Evolutionary conservation across 768 basidiomycete genomes (phyloP), one percentile per base, ranked within the genome.

Genomic region (Termitomyces sp.): DNA sequence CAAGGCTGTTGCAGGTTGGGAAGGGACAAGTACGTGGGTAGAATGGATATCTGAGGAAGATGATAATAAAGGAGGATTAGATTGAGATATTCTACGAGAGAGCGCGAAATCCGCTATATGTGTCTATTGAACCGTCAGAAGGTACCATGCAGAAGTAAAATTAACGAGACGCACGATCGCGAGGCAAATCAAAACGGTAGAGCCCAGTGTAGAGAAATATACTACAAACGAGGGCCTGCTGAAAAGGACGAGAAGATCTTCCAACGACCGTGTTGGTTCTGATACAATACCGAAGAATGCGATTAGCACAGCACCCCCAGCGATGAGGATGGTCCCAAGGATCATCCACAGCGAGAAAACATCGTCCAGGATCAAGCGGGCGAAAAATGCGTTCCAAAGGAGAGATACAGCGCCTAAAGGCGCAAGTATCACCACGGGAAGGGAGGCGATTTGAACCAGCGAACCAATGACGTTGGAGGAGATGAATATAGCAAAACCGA

Each of bases 361-460:
- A 66, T 97, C 93, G 11, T 90, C 91, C 12, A 96, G 80, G 40
- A 96, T 79, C 40, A 95, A 64, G 30, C 85, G 80, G 16, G 94
- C 93, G 66, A 96, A 94, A 64, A 96, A 82, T 4, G 94, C 94
- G 68, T 98, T 98, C 90, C 90, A 96, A 28, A 98, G 81, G 28
- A 98, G 81, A 2, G 90, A 93, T 30, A 95, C 89, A 0, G 94
- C 94, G 11, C 94, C 94, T 4, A 98, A 79, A 0, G 94, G 94
- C 0, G 94, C 94, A 51, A 98, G 87, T 55, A 98, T 91, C 58
- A 96, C 94, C 61, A 98, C 91, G 3, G 94, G 94, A 12, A 98
- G 82, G 2, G 93, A 90, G 9, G 92, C 93, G 41, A 98, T 92
- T 73, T 96, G 94, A 62, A 96, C 89, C 37, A 95, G 72, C 2